Conservation (phyloP, 768 basidiomycete species). For the Amanita thiersii region DNA sequence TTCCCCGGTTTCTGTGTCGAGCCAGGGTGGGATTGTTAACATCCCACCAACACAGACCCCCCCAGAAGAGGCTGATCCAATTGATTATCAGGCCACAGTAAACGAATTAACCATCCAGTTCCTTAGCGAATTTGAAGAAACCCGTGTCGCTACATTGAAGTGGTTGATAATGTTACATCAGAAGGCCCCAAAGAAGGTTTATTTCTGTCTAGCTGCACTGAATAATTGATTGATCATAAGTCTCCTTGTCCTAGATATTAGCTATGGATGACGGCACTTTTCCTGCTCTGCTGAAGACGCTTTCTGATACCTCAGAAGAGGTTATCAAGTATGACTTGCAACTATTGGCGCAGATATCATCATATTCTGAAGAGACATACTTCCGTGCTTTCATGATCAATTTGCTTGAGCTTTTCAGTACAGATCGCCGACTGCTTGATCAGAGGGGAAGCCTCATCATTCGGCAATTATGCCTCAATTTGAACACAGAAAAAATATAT, state of each 20-base stretch:
- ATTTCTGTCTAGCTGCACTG: constrained; percentile 7
- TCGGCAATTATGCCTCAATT: constrained; percentile 85
- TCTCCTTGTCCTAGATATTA: constrained; percentile 66
- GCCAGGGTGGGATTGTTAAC: constrained; percentile 27
- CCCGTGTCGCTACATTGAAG: constrained; percentile 89
- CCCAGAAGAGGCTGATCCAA: constrained; percentile 55
- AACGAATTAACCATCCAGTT: constrained; percentile 91
- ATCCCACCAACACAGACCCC: constrained; percentile 16
- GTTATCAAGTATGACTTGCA: constrained; percentile 96
- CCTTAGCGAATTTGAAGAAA: constrained; percentile 94
- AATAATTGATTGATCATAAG: not conserved
- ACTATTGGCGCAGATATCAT: constrained; percentile 93
- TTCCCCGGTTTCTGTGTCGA: constrained; percentile 48
- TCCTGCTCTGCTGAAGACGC: constrained; percentile 87
- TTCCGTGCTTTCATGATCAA: constrained; percentile 96
- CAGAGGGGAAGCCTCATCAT: constrained; percentile 93
- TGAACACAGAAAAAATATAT: constrained; percentile 95
- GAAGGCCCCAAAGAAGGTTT: constrained; percentile 91
- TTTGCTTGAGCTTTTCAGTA: constrained; percentile 89
- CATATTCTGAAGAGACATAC: constrained; percentile 90
- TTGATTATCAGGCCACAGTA: constrained; percentile 91
- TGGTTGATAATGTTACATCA: constrained; percentile 99
- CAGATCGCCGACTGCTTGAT: constrained; percentile 84
- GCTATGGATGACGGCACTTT: constrained; percentile 97
- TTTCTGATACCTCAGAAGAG: constrained; percentile 96